These are phyloP conservation scores for Plasmodium knowlesi DNA, from an alignment of 169 alveolate genomes.

Conservation along the genomic window DNA sequence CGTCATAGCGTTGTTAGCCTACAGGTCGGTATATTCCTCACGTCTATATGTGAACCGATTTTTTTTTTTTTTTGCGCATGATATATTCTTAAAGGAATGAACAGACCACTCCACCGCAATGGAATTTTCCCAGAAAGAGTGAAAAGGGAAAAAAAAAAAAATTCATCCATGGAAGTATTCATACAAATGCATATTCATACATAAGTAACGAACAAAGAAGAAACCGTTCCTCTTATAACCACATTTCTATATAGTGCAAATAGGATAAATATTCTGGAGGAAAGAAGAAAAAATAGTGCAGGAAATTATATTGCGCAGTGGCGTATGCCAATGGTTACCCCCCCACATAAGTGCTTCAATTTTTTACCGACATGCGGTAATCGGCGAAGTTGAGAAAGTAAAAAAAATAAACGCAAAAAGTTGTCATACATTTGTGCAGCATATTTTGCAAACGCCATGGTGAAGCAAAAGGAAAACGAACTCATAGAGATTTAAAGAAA, in stretches of 20 bases:
- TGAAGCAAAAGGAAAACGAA: background rate
- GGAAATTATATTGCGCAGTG: background rate
- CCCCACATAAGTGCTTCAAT: background rate
- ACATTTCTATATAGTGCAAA: background rate
- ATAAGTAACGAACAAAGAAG: background rate
- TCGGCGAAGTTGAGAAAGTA: background rate
- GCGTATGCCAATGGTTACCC: background rate
- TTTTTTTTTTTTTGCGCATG: background rate
- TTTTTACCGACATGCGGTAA: background rate
- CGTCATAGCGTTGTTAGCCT: background rate
- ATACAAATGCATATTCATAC: background rate
- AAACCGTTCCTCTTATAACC: background rate
- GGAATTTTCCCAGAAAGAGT: background rate
- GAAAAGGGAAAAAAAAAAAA: background rate
- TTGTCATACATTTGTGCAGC: background rate
- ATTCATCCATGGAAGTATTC: background rate
- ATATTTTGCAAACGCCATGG: background rate
- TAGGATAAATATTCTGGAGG: background rate
- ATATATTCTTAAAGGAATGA: background rate
- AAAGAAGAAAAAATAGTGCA: background rate
- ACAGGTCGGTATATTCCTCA: background rate
- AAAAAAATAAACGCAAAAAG: background rate
- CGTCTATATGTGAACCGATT: background rate
- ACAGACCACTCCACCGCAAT: background rate
- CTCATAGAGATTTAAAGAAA: background rate